Conservation (phyloP, 192 early-diverging fungal species). For the Endogone sp. region DNA sequence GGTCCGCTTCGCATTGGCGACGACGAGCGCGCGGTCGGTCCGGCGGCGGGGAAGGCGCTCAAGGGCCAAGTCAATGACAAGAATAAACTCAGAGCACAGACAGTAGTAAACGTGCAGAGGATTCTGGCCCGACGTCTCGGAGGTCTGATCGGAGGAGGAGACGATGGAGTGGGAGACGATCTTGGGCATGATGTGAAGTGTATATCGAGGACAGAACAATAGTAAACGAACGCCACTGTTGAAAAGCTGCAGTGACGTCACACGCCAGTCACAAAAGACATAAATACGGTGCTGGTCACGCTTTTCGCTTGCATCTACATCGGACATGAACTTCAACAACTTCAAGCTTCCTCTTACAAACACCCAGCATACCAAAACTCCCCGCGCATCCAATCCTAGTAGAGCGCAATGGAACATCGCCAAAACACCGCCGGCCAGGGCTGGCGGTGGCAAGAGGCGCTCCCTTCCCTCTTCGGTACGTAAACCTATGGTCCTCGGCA, state of each 20-base stretch:
- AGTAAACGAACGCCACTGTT: no score
- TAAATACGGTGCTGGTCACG: no score
- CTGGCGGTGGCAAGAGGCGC: neutral
- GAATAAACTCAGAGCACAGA: conserved; percentile 56
- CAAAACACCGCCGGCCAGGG: neutral
- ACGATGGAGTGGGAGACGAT: conserved; percentile 53
- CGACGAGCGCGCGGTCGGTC: conserved; percentile 44
- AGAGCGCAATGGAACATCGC: neutral
- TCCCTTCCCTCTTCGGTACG: neutral
- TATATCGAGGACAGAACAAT: neutral
- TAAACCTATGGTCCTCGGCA: neutral
- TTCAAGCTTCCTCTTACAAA: neutral
- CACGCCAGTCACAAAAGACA: no score
- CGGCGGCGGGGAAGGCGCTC: conserved; percentile 42
- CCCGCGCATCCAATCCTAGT: neutral
- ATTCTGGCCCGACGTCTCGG: conserved; percentile 23
- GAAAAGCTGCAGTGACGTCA: no score
- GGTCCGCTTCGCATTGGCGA: conserved; percentile 44
- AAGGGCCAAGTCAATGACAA: conserved; percentile 51
- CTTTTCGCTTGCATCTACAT: no score
- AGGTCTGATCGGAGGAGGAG: conserved; percentile 50
- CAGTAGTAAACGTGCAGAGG: conserved; percentile 54
- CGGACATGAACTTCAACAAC: neutral
- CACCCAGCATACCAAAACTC: neutral
- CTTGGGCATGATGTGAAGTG: conserved; percentile 43